Base-by-base conservation (phyloP, 495 filamentous ascomycete genomes). In the Aspergillus hancockii region DNA sequence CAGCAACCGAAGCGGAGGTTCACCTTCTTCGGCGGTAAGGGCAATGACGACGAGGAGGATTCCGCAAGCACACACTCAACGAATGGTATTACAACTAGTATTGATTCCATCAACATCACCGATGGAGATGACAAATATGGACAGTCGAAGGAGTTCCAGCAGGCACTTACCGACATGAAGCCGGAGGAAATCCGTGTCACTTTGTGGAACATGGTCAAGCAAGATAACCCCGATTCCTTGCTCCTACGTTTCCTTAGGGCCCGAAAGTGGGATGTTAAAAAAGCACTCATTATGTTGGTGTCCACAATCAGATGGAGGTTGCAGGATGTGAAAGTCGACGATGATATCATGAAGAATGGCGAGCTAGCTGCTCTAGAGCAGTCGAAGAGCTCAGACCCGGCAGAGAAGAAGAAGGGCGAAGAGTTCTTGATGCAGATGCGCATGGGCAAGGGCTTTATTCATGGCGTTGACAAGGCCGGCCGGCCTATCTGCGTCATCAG, bases 161-260 rank as follows among this genome's bases (percentile, higher is more conserved):
- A 91, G 30, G 89, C 91, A 0, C 72, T 98, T 3, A 86, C 87
- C 14, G 88, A 81, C 41, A 81, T 90, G 63, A 76, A 85, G 4
- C 91, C 93, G 3, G 90, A 93, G 63, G 81, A 88, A 51, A 83
- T 98, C 61, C 84, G 94, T 28, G 78, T 81, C 2, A 87, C 91
- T 3, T 91, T 97, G 73, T 98, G 94, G 94, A 83, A 79, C 58
- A 97, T 98, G 94, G 85, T 93, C 34, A 98, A 98, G 77, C 89
- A 92, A 63, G 95, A 98, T 69, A 83, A 97, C 71, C 94, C 94
- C 2, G 94, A 98, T 71, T 87, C 83, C 8, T 79, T 98, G 25
- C 79, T 97, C 13, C 78, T 98, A 54, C 86, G 94, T 28, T 98
- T 97, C 74, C 77, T 98, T 56, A 83, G 94, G 41, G 94, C 94